Evolutionary conservation across 345 rosid species (phyloP).

Genomic region (Pseudoturritis turrita): DNA sequence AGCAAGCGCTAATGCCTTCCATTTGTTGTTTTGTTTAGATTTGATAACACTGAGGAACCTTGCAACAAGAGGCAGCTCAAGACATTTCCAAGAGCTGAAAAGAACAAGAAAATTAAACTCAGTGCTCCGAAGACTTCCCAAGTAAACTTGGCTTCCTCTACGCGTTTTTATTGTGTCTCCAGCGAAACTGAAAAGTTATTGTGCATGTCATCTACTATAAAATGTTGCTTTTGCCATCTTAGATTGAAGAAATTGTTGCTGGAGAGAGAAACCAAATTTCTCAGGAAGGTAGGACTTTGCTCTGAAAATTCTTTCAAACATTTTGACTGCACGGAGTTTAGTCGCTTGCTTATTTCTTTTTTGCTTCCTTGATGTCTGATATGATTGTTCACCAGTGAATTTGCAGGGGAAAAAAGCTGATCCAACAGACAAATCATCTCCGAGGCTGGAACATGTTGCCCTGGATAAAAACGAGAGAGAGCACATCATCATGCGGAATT

Average conservation of each 20-base stretch:
- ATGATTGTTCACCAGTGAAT: constrained; percentile 24
- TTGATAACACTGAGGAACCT: constrained; percentile 51
- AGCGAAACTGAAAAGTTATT: not conserved
- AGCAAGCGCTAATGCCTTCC: not conserved
- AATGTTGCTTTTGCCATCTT: constrained; percentile 14
- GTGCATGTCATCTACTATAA: not conserved
- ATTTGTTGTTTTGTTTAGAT: constrained; percentile 42
- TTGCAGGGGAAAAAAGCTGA: constrained; percentile 20
- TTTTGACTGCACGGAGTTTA: not conserved
- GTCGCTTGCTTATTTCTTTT: not conserved
- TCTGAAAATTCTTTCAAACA: not conserved
- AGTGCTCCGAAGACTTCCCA: constrained; percentile 32
- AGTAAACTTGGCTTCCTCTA: constrained; percentile 36
- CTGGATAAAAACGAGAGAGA: constrained; percentile 39
- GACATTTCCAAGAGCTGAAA: constrained; percentile 40
- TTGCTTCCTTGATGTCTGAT: constrained; percentile 8
- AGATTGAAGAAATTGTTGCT: constrained; percentile 38
- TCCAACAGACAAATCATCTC: constrained; percentile 1
- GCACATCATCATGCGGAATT: constrained; percentile 48
- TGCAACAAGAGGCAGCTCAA: constrained; percentile 57
- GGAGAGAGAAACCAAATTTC: constrained; percentile 22
- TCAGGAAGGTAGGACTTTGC: constrained; percentile 34
- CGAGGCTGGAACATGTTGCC: constrained; percentile 24
- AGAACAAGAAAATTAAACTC: constrained; percentile 54
- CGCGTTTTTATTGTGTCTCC: not conserved